Percentiles rank a stretch among this genome's conserved stretches.
These are phyloP conservation scores for Aspergillus mulundensis DNA, from an alignment of 495 filamentous ascomycete species.

Conservation along the genomic window DNA sequence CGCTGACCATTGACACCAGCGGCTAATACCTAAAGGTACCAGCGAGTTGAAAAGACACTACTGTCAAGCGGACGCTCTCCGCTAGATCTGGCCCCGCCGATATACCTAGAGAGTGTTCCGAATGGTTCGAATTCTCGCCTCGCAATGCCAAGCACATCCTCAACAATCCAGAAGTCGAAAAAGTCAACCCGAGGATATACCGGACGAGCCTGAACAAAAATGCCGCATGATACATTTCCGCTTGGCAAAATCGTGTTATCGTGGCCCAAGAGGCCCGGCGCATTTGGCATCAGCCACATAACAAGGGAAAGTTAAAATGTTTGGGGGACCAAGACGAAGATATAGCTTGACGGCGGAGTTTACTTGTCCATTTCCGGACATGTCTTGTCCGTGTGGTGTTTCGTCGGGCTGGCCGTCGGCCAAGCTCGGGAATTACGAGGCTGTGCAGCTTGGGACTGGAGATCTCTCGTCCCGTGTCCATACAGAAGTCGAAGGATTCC, in stretches of 20 bases:
- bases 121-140: neutral
- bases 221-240: neutral
- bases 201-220: neutral
- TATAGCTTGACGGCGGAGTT: slow-evolving; percentile 4
- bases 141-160: neutral
- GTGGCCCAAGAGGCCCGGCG: neutral
- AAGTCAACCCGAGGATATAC: neutral
- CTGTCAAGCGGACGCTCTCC: neutral
- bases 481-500: neutral
- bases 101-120: neutral
- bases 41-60: neutral
- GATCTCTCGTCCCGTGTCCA: neutral
- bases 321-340: neutral
- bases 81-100: neutral
- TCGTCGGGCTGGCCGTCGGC: slow-evolving; percentile 1
- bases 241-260: neutral
- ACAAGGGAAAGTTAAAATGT: neutral
- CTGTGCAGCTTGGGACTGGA: slow-evolving; percentile 2
- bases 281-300: slow-evolving; percentile 2
- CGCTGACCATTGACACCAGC: neutral
- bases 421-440: neutral
- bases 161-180: neutral
- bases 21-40: neutral
- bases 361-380: neutral
- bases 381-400: neutral